A percentile compares a stretch with the other conserved stretches of the same genome.
Conservation (phyloP, 768 basidiomycete species). For the Omphalotus guepiniiformis region DNA sequence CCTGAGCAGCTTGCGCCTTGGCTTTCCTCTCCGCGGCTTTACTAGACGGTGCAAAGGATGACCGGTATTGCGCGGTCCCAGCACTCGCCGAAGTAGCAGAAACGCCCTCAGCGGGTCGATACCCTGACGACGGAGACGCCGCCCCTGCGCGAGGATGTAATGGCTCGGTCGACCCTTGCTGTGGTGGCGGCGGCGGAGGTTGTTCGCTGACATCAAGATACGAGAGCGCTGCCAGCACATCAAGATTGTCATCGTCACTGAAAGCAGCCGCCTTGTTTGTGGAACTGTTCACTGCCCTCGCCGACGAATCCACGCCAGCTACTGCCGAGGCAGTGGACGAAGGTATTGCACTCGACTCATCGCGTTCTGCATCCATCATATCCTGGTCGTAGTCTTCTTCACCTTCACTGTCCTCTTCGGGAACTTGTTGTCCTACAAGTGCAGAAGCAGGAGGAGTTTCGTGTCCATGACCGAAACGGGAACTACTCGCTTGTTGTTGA, state of each 20-base stretch:
- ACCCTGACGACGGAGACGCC: conserved; percentile 19
- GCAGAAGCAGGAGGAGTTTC: no score
- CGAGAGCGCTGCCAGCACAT: conserved; percentile 74
- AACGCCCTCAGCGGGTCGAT: conserved; percentile 17
- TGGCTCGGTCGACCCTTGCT: conserved; percentile 26
- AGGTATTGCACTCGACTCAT: no score
- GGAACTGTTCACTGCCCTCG: neutral
- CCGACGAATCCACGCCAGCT: no score
- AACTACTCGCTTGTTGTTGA: conserved; percentile 2
- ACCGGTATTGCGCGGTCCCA: conserved; percentile 49
- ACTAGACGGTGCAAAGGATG: conserved; percentile 85
- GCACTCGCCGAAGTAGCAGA: conserved; percentile 12
- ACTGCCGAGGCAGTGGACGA: conserved; percentile 23
- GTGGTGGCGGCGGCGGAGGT: neutral
- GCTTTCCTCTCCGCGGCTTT: conserved; percentile 83
- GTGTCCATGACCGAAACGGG: no score
- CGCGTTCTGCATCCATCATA: conserved; percentile 3
- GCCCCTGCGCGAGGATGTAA: conserved; percentile 28
- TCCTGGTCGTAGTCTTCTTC: conserved; percentile 15
- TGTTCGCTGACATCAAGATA: conserved; percentile 61
- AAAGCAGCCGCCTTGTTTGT: neutral
- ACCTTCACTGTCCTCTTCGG: conserved; percentile 11
- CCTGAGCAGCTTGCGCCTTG: conserved; percentile 79
- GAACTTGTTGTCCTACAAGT: conserved; percentile 4
- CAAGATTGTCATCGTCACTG: conserved; percentile 47